phyloP scores from a whole-genome alignment of 441 rosid species.

The Eugenia klotzschiana region DNA sequence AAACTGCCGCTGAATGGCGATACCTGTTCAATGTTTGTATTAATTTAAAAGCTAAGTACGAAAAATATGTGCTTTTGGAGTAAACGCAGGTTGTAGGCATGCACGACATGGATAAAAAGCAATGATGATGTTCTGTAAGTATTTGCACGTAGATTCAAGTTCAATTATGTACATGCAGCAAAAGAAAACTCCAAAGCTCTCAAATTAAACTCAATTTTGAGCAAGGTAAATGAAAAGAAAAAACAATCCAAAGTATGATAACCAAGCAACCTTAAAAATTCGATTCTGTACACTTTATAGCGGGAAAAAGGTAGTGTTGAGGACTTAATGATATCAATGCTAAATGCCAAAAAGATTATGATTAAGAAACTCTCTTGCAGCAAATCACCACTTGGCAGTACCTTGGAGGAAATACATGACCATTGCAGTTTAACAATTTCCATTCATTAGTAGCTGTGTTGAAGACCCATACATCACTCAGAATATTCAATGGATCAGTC shows the following conservation, averaged over 20 bases:
- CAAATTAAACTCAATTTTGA: background rate
- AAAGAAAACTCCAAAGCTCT: background rate
- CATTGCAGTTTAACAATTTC: conserved; percentile 41
- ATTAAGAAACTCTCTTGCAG: background rate
- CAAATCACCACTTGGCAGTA: conserved; percentile 2
- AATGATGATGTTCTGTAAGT: background rate
- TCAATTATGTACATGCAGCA: background rate
- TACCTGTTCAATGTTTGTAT: conserved; percentile 35
- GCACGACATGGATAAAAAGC: background rate
- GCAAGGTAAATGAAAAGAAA: background rate
- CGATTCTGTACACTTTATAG: background rate
- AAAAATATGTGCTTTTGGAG: background rate
- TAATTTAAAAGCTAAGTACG: background rate
- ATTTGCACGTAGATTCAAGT: background rate
- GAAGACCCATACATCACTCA: conserved; percentile 70
- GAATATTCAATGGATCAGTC: conserved; percentile 60
- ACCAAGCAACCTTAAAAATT: background rate
- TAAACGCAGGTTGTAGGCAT: background rate
- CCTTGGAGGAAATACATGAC: conserved; percentile 59
- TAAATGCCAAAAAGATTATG: background rate
- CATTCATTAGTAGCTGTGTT: conserved; percentile 33
- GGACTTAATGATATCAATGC: background rate
- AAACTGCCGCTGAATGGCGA: conserved; percentile 71
- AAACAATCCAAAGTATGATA: background rate
- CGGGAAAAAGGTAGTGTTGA: background rate